Conservation (phyloP, 1,284 basidiomycete genomes). For the Flammula alnicola region DNA sequence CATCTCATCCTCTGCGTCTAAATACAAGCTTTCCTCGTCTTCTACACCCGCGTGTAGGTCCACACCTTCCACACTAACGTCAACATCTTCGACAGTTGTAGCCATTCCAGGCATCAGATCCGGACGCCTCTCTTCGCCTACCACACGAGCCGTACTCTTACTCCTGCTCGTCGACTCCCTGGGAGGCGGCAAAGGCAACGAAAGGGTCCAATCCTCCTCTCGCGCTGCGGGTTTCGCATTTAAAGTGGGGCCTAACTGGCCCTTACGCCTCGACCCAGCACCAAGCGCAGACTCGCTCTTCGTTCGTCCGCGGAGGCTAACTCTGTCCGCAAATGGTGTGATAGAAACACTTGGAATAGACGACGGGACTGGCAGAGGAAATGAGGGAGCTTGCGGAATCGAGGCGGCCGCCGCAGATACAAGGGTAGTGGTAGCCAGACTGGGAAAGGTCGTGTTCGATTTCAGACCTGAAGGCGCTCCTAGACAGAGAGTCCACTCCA, state of each 20-base stretch:
- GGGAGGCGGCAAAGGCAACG: constrained; percentile 19
- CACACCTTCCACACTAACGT: background rate
- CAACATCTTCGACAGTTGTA: constrained; percentile 2
- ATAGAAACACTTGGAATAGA: background rate
- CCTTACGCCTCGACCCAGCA: background rate
- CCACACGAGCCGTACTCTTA: background rate
- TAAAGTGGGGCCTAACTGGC: no score
- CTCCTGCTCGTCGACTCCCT: constrained; percentile 3
- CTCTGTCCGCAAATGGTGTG: background rate
- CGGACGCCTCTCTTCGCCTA: background rate
- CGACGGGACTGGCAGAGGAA: background rate
- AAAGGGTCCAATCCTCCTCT: constrained; percentile 26
- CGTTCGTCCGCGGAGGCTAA: constrained; percentile 14
- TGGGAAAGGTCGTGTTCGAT: background rate
- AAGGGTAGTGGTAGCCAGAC: no score
- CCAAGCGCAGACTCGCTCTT: constrained; percentile 22
- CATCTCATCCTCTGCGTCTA: background rate
- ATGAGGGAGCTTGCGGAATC: no score
- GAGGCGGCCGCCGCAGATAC: no score
- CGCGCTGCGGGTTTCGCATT: background rate
- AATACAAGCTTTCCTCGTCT: background rate
- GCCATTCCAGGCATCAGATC: no score
- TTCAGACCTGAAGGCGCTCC: constrained; percentile 6
- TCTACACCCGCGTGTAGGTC: background rate
- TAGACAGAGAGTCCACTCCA: constrained; percentile 26